Evolutionary conservation across 2,329 filamentous ascomycete species (phyloP).

Genomic region (Penicillium palitans): DNA sequence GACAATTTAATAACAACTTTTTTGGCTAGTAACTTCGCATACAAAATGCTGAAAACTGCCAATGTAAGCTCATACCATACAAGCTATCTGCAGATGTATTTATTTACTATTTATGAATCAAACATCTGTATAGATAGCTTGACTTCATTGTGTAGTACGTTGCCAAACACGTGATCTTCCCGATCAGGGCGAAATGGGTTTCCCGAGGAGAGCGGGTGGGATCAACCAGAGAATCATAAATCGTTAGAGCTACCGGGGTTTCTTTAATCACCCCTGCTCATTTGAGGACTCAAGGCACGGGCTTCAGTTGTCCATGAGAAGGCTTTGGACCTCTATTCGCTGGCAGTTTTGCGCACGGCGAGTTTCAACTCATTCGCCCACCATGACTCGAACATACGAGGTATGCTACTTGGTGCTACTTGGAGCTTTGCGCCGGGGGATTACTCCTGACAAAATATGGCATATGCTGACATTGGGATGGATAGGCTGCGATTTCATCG

Average conservation of each 20-base stretch:
- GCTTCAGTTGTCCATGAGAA: constrained; percentile 32
- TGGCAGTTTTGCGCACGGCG: constrained; percentile 25
- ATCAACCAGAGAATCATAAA: constrained; percentile 15
- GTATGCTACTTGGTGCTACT: constrained; percentile 29
- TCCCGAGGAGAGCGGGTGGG: constrained; percentile 25
- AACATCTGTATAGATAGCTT: not conserved
- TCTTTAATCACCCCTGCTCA: constrained; percentile 21
- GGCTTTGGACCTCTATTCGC: constrained; percentile 23
- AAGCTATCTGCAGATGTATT: too few species aligned
- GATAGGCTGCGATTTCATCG: constrained; percentile 68
- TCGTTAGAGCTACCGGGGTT: constrained; percentile 20
- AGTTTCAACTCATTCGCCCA: constrained; percentile 33
- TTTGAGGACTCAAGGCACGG: constrained; percentile 15
- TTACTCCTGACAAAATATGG: not conserved
- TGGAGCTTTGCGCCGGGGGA: not conserved
- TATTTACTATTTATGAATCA: not conserved
- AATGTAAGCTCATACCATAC: too few species aligned
- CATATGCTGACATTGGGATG: constrained; percentile 14
- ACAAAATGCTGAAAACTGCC: too few species aligned
- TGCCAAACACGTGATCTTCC: constrained; percentile 24
- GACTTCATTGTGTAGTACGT: not conserved
- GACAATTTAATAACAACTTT: too few species aligned
- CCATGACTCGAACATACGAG: constrained; percentile 43
- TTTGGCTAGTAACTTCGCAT: too few species aligned
- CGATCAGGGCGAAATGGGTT: constrained; percentile 16